These are phyloP conservation scores for Mucuna pruriens DNA, from an alignment of 306 rosid species.

Conservation along the genomic window DNA sequence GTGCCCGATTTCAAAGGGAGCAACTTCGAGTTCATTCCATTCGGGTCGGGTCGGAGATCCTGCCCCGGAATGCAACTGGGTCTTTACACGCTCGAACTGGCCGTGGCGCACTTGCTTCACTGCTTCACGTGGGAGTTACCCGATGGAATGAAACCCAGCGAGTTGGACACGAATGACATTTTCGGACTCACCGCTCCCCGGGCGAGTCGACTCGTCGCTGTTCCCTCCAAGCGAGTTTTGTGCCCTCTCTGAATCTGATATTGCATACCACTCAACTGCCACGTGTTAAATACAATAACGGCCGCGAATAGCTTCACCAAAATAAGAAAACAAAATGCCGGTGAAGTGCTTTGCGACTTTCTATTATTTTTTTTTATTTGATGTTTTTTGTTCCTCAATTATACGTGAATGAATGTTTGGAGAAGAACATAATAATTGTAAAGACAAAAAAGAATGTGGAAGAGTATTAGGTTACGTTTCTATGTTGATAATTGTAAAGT, in stretches of 20 bases:
- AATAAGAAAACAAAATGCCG: background rate
- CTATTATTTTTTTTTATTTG: background rate
- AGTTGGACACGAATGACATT: conserved; percentile 67
- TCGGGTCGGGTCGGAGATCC: conserved; percentile 88
- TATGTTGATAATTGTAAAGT: background rate
- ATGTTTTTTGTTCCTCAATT: background rate
- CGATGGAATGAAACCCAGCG: conserved; percentile 70
- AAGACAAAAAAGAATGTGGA: background rate
- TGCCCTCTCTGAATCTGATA: too few species aligned
- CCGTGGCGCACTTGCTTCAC: conserved; percentile 71
- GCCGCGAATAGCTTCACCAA: background rate
- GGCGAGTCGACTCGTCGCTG: conserved; percentile 69
- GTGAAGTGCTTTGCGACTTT: background rate
- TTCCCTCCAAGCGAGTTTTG: conserved; percentile 59
- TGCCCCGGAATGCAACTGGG: conserved; percentile 92
- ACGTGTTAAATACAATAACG: background rate
- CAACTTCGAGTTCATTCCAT: conserved; percentile 80
- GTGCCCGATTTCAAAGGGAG: conserved; percentile 69
- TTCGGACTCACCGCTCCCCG: conserved; percentile 86
- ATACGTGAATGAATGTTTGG: background rate
- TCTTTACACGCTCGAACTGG: conserved; percentile 66
- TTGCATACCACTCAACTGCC: too few species aligned
- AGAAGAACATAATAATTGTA: background rate
- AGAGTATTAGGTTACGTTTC: background rate
- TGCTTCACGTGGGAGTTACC: conserved; percentile 83